Conservation (phyloP, 805 yeast species). For the Teunomyces stri region DNA sequence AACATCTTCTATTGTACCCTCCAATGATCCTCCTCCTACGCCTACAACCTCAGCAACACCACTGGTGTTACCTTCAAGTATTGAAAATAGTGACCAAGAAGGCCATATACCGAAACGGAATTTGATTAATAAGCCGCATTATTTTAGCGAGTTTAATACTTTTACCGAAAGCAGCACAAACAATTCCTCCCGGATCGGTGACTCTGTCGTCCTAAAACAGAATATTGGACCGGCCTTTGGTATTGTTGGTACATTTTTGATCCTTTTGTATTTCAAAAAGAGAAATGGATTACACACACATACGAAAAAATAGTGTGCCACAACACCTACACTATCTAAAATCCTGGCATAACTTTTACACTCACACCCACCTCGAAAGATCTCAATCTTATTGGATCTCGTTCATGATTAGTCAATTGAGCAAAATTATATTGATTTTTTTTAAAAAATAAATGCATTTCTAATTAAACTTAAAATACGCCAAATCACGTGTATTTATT, state of each 20-base stretch:
- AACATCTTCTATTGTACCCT: conserved; percentile 4
- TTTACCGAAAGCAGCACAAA: background rate
- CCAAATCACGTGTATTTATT: background rate
- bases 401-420: no score
- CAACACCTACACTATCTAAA: background rate
- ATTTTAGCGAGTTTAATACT: background rate
- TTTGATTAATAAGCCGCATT: background rate
- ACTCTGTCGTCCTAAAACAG: conserved; percentile 6
- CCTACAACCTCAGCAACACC: conserved; percentile 12
- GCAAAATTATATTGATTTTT: no score
- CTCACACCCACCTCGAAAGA: background rate
- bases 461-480: background rate
- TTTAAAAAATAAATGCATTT: background rate
- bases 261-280: conserved; percentile 15
- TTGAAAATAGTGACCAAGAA: conserved; percentile 13
- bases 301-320: background rate
- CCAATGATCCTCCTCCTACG: conserved; percentile 1
- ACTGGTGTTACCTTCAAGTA: conserved; percentile 18
- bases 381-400: background rate
- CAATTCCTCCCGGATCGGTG: no score
- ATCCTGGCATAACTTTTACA: no score
- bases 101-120: conserved; percentile 1
- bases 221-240: conserved; percentile 18
- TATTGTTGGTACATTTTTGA: conserved; percentile 16
- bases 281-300: background rate